Percentiles rank a stretch among this genome's conserved stretches.
Evolutionary conservation across 352 stramenopile genomes (phyloP).

Genomic region (Phytophthora meadii): DNA sequence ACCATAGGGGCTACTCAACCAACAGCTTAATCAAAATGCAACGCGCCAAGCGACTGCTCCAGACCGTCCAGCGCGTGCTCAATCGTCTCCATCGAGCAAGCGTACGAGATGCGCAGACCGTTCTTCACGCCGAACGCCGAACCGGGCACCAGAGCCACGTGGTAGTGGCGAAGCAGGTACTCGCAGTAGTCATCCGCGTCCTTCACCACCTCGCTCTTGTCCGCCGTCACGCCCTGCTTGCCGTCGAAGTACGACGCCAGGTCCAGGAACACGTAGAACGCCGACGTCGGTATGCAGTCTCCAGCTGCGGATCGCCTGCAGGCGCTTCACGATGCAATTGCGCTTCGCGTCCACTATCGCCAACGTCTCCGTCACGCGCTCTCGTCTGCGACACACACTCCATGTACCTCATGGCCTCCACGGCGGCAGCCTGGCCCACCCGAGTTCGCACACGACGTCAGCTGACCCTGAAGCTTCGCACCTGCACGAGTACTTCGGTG

Average conservation of each 20-base stretch:
- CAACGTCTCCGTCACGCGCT: constrained; percentile 62
- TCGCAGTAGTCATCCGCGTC: constrained; percentile 87
- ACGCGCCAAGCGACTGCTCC: constrained; percentile 64
- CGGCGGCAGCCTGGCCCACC: constrained; percentile 92
- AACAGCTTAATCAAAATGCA: constrained; percentile 30
- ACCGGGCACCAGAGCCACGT: constrained; percentile 95
- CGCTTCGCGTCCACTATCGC: constrained; percentile 85
- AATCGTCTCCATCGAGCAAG: constrained; percentile 92
- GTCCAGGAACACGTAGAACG: constrained; percentile 97
- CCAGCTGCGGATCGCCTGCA: constrained; percentile 88
- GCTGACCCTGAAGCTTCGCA: constrained; percentile 94
- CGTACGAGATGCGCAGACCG: constrained; percentile 96
- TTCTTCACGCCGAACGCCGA: constrained; percentile 94
- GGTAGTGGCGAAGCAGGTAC: constrained; percentile 93
- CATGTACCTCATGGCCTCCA: constrained; percentile 89
- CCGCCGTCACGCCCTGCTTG: constrained; percentile 47
- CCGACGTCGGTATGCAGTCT: constrained; percentile 87
- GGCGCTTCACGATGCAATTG: constrained; percentile 18
- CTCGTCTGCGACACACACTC: constrained; percentile 58
- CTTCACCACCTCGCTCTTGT: constrained; percentile 53
- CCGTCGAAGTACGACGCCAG: constrained; percentile 84
- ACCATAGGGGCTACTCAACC: neutral
- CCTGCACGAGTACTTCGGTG: constrained; percentile 84
- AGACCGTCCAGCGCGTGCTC: constrained; percentile 70
- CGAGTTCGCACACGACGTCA: constrained; percentile 94